A percentile compares a stretch with the other conserved stretches of the same genome.
These are phyloP conservation scores for Lagenidium sp. DNA, from an alignment of 352 stramenopile genomes.

Conservation along the genomic window DNA sequence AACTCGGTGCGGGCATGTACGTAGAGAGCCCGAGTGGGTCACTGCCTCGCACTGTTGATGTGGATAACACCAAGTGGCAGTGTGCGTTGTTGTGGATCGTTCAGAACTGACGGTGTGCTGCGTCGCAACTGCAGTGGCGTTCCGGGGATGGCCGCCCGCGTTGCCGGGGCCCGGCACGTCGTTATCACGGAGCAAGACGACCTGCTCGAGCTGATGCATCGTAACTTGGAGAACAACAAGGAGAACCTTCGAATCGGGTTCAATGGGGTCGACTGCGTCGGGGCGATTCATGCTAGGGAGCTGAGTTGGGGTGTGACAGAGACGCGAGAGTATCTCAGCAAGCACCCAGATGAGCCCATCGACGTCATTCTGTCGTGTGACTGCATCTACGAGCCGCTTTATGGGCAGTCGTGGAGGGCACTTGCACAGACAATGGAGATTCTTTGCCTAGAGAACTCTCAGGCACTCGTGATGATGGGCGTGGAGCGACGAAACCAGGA, in stretches of 20 bases:
- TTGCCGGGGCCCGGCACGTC: slow-evolving; percentile 74
- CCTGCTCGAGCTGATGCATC: slow-evolving; percentile 77
- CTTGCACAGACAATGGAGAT: slow-evolving; percentile 86
- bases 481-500: slow-evolving; percentile 77
- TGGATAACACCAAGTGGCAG: too few species aligned
- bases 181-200: slow-evolving; percentile 90
- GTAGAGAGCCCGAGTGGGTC: too few species aligned
- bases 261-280: slow-evolving; percentile 2
- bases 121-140: slow-evolving; percentile 51
- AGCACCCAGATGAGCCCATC: slow-evolving; percentile 45
- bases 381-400: slow-evolving; percentile 93
- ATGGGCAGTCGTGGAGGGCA: slow-evolving; percentile 85
- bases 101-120: background rate
- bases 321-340: slow-evolving; percentile 47
- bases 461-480: slow-evolving; percentile 58
- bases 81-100: background rate
- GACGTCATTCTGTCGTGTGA: slow-evolving; percentile 93
- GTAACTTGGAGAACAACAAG: slow-evolving; percentile 54
- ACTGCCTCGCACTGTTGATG: too few species aligned
- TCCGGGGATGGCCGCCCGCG: slow-evolving; percentile 86
- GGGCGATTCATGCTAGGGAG: slow-evolving; percentile 34
- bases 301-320: slow-evolving; percentile 80
- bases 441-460: slow-evolving; percentile 41
- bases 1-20: slow-evolving; percentile 79
- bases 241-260: slow-evolving; percentile 22